Percentiles rank a stretch among this genome's conserved stretches.
Conservation (phyloP, 2,329 filamentous ascomycete species). For the Colletotrichum abscissum region DNA sequence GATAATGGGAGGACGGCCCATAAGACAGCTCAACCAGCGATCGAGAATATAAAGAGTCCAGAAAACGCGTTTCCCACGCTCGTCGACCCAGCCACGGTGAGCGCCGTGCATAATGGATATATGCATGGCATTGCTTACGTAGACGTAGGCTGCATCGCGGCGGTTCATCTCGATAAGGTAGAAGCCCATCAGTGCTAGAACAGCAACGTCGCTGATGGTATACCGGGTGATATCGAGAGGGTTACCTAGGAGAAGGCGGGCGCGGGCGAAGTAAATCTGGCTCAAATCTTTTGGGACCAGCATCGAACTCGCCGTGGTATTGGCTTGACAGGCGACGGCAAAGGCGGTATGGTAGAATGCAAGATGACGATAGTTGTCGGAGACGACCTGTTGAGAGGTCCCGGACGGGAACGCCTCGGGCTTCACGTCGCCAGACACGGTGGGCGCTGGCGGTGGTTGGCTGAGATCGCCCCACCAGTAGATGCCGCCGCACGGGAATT, state of each 20-base stretch:
- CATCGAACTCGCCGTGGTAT: slow-evolving; percentile 40
- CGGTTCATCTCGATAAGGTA: slow-evolving; percentile 62
- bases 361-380: slow-evolving; percentile 48
- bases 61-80: slow-evolving; percentile 58
- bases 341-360: slow-evolving; percentile 59
- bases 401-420: slow-evolving; percentile 37
- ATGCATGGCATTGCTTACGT: slow-evolving; percentile 58
- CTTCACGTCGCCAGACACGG: slow-evolving; percentile 42
- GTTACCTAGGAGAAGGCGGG: slow-evolving; percentile 56
- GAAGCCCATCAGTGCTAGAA: slow-evolving; percentile 58
- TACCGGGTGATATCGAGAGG: slow-evolving; percentile 56
- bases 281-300: slow-evolving; percentile 47
- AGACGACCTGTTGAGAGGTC: slow-evolving; percentile 34
- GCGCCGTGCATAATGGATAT: slow-evolving; percentile 61
- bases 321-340: slow-evolving; percentile 51
- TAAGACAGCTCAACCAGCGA: slow-evolving; percentile 59
- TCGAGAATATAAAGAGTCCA: slow-evolving; percentile 66
- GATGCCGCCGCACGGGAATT: slow-evolving; percentile 57
- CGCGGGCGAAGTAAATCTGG: slow-evolving; percentile 57
- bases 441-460: background rate
- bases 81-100: slow-evolving; percentile 56
- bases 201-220: slow-evolving; percentile 56
- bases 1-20: slow-evolving; percentile 60
- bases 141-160: slow-evolving; percentile 60
- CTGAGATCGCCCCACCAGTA: slow-evolving; percentile 59